Evolutionary conservation across 257 asterid species (phyloP), one percentile per base, ranked within the genome.

Genomic region (Solanum chilense): DNA sequence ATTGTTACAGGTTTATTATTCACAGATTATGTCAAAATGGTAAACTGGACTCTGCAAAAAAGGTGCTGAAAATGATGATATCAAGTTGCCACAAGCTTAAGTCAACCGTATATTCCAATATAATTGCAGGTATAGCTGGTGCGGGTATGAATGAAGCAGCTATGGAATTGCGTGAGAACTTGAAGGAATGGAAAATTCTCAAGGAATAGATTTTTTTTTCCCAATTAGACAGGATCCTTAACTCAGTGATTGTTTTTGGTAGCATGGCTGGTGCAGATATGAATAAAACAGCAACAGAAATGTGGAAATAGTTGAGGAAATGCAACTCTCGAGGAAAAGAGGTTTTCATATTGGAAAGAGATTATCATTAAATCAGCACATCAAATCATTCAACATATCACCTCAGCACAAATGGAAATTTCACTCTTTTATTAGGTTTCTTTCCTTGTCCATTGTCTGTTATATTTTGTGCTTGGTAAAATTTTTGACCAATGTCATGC

Each of bases 131-230:
- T 45, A 86, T 94, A 75, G 93, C 92, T 74, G 89, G 94, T 37
- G 90, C 96, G 16, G 98, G 98, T 60, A 92, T 95, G 96, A 90
- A 82, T 84, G 92, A 92, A 45, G 98, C 91, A 89, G 98, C 98
- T 88, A 68, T 86, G 27, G 92, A 88, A 88, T 88, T 96, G 44
- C 90, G 88, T n/a, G 85, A 91, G 86, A 95, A 91, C 89, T 84
- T 96, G 90, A 86, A 80, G 9, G 94, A 91, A 78, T 93, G 89
- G 88, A 90, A 88, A 90, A 84, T 93, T 85, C 76, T 91, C 45
- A 86, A 89, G 70, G 90, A 87, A 45, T 84, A 93, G 75, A 86
- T 14, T 78, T 21, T 16, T 23, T 52, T 73, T 60, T 37, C 69
- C 85, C 88, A 83, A 45, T 83, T 82, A 62, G 86, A 84, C 39